Evolutionary conservation across 805 yeast genomes (phyloP), one percentile per base, ranked within the genome.

Genomic region (Teunomyces stri): DNA sequence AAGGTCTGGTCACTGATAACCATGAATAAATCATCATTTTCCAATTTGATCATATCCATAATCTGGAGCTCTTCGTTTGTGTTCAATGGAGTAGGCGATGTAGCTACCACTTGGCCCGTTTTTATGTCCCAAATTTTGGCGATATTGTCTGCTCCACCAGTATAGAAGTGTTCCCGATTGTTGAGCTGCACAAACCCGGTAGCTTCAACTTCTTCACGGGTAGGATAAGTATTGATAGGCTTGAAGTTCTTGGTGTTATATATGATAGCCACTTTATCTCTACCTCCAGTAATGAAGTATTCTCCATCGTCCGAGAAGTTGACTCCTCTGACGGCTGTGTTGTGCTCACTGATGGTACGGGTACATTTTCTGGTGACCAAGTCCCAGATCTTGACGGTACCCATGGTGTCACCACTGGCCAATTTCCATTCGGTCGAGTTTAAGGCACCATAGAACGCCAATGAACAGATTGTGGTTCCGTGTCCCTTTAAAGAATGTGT

Each of bases 401-500:
- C 84, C 76, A 74, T 76, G 51, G 78, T 79, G 62, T 80, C 85
- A 50, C 84, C 85, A 56, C 89, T 80, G 12, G 90, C 87, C 48
- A 94, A 73, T 59, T 75, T 76, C 98, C 98, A 94, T 39, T 76
- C 73, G 6, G 65, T 49, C 2, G 84, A 73, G 53, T 87, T 85
- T 37, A 81, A 69, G 51, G 81, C 82, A 9, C 97, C 97, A 61
- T 78, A 77, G 63, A 94, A 89, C 1, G 61, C 51, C 46, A 92
- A 65, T 3, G 94, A 81, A 40, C 96, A 85, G 35, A 92, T 76
- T 2, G 96, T 86, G 10, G 94, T 84, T 16, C 96, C 96, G 64
- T 94, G 99, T 0, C 99, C 98, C 64, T 87, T 86, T 48, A 94
- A 76, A 11, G 89, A 83, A 66, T 94, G 99, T 0, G 99, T 94